Percentiles rank a stretch among this genome's conserved stretches.
phyloP scores from a whole-genome alignment of 2,329 filamentous ascomycete species.

The Byssochlamys sp. region DNA sequence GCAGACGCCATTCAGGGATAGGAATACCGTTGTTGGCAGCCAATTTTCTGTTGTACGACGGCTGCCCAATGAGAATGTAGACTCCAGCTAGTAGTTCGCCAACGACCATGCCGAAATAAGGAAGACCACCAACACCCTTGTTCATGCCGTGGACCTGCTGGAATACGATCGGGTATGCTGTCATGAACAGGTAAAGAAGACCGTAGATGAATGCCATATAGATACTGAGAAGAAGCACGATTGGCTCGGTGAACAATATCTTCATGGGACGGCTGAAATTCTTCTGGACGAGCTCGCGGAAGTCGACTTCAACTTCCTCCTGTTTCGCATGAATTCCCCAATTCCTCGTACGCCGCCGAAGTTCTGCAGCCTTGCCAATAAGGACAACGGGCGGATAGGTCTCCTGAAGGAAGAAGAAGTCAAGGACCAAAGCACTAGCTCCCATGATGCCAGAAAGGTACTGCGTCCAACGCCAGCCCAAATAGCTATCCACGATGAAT shows the following conservation, averaged over 20 bases:
- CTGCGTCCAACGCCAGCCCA: constrained; percentile 49
- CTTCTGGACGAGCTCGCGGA: constrained; percentile 40
- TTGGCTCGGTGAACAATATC: constrained; percentile 36
- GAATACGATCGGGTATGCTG: constrained; percentile 39
- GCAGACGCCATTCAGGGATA: constrained; percentile 36
- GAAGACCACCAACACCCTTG: constrained; percentile 33
- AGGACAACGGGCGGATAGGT: constrained; percentile 51
- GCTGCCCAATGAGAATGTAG: constrained; percentile 31
- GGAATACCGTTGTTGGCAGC: constrained; percentile 21
- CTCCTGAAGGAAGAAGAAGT: constrained; percentile 47
- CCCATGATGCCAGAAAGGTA: constrained; percentile 50
- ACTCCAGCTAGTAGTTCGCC: constrained; percentile 18
- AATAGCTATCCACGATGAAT: constrained; percentile 42
- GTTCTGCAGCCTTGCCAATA: constrained; percentile 46
- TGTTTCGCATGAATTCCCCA: constrained; percentile 54
- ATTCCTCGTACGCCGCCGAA: constrained; percentile 47
- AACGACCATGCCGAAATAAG: constrained; percentile 28
- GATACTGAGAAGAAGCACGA: constrained; percentile 33
- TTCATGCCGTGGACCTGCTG: constrained; percentile 28
- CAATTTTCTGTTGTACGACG: constrained; percentile 29
- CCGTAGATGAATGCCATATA: constrained; percentile 31
- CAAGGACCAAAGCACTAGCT: constrained; percentile 39
- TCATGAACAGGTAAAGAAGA: constrained; percentile 29
- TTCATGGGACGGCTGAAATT: constrained; percentile 43
- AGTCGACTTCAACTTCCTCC: constrained; percentile 46